phyloP scores from a whole-genome alignment of 768 basidiomycete genomes.

The Tulasnella sp. region DNA sequence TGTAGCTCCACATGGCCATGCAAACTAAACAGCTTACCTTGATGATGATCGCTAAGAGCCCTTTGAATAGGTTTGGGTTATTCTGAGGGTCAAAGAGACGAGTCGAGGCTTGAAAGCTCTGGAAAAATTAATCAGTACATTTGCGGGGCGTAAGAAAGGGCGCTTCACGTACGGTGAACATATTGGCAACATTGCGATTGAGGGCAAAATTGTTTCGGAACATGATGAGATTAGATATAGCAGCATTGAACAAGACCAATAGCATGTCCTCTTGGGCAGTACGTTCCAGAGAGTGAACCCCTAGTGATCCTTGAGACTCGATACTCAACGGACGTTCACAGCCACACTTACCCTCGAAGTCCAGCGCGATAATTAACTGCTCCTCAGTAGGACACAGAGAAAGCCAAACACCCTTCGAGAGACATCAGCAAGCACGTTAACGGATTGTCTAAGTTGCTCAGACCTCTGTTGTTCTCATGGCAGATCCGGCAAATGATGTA shows the following conservation, averaged over 20 bases:
- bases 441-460: background rate
- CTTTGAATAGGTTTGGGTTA: conserved; percentile 63
- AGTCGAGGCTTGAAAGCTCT: conserved; percentile 37
- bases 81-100: conserved; percentile 59
- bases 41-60: conserved; percentile 63
- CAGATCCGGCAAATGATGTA: conserved; percentile 64
- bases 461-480: conserved; percentile 28
- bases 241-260: conserved; percentile 66
- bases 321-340: background rate
- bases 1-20: no score
- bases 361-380: conserved; percentile 58
- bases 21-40: conserved; percentile 47
- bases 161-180: conserved; percentile 55
- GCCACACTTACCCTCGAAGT: conserved; percentile 58
- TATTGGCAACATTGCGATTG: conserved; percentile 62
- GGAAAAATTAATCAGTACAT: background rate
- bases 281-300: conserved; percentile 65
- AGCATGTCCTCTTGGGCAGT: conserved; percentile 66
- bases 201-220: conserved; percentile 69
- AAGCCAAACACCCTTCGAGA: conserved; percentile 61
- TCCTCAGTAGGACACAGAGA: conserved; percentile 64
- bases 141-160: background rate
- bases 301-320: conserved; percentile 38
- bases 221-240: conserved; percentile 61
- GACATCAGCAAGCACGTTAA: background rate